These are phyloP conservation scores for Tricholoma saponaceum DNA, from an alignment of 768 basidiomycete species.

Conservation along the genomic window DNA sequence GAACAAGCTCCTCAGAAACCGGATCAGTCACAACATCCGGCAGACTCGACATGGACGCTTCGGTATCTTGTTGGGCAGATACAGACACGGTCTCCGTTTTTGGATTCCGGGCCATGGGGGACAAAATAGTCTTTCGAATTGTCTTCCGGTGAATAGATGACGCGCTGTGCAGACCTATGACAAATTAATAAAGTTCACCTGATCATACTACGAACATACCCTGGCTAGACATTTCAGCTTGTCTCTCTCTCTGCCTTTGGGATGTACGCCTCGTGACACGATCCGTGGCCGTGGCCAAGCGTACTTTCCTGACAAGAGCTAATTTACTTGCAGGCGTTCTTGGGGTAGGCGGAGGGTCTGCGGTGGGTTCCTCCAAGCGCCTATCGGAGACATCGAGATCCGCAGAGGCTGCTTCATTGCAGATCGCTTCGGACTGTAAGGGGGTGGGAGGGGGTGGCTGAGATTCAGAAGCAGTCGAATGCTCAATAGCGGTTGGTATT, in stretches of 20 bases:
- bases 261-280: constrained; percentile 35
- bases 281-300: constrained; percentile 17
- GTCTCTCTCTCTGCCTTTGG: constrained; percentile 21
- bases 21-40: constrained; percentile 11
- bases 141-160: neutral
- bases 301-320: constrained; percentile 18
- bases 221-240: constrained; percentile 4
- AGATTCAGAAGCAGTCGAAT: neutral
- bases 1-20: constrained; percentile 3
- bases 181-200: neutral
- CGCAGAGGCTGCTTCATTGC: neutral
- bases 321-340: constrained; percentile 12
- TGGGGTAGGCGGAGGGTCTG: neutral
- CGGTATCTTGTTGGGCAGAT: constrained; percentile 6
- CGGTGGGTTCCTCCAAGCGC: neutral
- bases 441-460: neutral
- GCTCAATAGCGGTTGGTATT: neutral
- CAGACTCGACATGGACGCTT: constrained; percentile 9
- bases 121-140: neutral
- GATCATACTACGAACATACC: constrained; percentile 2
- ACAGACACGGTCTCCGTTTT: neutral
- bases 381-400: neutral
- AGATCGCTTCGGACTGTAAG: neutral
- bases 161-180: constrained; percentile 4
- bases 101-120: neutral